phyloP scores from a whole-genome alignment of 2,329 filamentous ascomycete genomes.

The Aurifilum marmelostoma region DNA sequence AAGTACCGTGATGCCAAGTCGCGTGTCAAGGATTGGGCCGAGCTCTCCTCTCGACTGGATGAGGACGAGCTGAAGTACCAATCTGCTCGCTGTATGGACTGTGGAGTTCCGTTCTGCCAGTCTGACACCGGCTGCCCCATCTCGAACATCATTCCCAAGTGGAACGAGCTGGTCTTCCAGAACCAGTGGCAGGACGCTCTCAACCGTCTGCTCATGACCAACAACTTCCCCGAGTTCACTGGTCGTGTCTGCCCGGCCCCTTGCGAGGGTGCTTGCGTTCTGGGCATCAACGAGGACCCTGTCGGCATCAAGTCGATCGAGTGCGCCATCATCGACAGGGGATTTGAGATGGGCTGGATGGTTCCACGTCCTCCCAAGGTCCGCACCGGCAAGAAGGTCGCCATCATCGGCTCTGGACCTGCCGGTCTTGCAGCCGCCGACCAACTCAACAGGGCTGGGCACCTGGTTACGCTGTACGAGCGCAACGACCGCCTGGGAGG shows the following conservation, averaged over 20 bases:
- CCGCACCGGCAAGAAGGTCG: constrained; percentile 86
- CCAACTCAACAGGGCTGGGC: constrained; percentile 91
- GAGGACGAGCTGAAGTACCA: constrained; percentile 98
- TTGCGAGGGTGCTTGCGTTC: constrained; percentile 93
- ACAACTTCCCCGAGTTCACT: constrained; percentile 98
- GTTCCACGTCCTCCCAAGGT: constrained; percentile 75
- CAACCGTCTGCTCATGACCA: constrained; percentile 90
- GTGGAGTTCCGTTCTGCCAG: constrained; percentile 97
- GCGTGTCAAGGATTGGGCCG: constrained; percentile 89
- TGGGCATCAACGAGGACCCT: constrained; percentile 95
- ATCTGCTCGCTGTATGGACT: constrained; percentile 97
- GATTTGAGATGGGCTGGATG: constrained; percentile 99
- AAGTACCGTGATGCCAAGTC: constrained; percentile 88
- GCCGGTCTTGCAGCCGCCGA: constrained; percentile 89
- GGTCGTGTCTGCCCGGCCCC: constrained; percentile 95
- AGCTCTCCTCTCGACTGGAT: constrained; percentile 82
- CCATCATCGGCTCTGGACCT: constrained; percentile 89
- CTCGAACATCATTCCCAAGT: constrained; percentile 96
- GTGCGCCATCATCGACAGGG: constrained; percentile 95
- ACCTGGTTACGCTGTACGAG: constrained; percentile 88
- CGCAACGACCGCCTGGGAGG: constrained; percentile 88
- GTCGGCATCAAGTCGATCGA: constrained; percentile 99
- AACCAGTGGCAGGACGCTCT: constrained; percentile 89
- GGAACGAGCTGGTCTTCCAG: constrained; percentile 81
- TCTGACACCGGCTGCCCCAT: constrained; percentile 95